Evolutionary conservation across 1,284 basidiomycete species (phyloP).

Genomic region (Agroathelia rolfsii): DNA sequence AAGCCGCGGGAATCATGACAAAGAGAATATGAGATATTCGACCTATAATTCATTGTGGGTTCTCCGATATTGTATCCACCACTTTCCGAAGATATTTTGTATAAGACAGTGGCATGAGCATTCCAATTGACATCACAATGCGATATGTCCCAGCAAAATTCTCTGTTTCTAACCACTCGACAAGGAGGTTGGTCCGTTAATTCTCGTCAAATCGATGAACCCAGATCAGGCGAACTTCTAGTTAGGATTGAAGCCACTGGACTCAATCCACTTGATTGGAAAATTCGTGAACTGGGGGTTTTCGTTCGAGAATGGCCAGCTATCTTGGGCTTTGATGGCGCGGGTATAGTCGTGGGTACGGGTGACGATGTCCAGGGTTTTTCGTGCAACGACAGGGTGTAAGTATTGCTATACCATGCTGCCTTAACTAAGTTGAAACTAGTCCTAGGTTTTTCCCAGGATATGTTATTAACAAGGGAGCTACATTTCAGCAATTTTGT

Average conservation of each 20-base stretch:
- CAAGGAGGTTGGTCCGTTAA: too few relatives aligned
- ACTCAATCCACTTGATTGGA: constrained; percentile 37
- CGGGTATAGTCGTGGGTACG: constrained; percentile 35
- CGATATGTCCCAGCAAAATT: too few relatives aligned
- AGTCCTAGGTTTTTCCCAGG: constrained; percentile 19
- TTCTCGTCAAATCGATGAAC: too few relatives aligned
- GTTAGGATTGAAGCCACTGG: constrained; percentile 30
- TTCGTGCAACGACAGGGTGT: constrained; percentile 40
- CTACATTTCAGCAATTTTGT: constrained; percentile 25
- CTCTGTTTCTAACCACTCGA: too few relatives aligned
- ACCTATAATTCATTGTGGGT: too few relatives aligned
- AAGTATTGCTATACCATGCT: constrained; percentile 4
- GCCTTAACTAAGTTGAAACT: background rate
- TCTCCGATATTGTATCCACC: too few relatives aligned
- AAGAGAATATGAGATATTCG: too few relatives aligned
- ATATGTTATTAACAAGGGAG: constrained; percentile 10
- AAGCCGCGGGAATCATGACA: too few relatives aligned
- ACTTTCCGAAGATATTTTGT: too few relatives aligned
- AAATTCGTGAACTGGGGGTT: constrained; percentile 21
- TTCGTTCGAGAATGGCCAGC: constrained; percentile 22
- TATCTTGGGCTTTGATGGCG: constrained; percentile 35
- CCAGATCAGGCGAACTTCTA: constrained; percentile 31
- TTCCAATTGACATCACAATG: too few relatives aligned
- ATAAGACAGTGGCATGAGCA: too few relatives aligned
- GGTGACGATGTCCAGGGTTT: constrained; percentile 32